Conservation (phyloP, 306 rosid species). For the Begonia loranthoides region DNA sequence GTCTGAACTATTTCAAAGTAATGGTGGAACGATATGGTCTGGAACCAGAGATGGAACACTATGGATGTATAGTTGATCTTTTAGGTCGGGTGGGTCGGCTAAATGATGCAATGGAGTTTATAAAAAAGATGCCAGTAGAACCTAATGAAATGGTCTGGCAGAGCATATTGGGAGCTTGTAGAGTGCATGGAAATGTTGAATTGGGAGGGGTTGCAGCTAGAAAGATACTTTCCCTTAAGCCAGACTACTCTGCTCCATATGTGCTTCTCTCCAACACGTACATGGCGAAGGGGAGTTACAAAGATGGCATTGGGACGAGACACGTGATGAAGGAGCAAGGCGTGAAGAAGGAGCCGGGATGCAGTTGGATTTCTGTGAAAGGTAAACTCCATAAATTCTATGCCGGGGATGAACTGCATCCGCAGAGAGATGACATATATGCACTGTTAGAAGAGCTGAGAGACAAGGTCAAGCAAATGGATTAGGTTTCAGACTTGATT, state of each 20-base stretch:
- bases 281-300: constrained; percentile 32
- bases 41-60: constrained; percentile 59
- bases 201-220: constrained; percentile 55
- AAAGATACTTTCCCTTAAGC: constrained; percentile 39
- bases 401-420: constrained; percentile 56
- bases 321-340: constrained; percentile 52
- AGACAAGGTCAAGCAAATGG: constrained; percentile 16
- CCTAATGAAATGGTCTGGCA: constrained; percentile 68
- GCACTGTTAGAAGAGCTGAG: constrained; percentile 33
- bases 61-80: constrained; percentile 60
- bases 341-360: constrained; percentile 54
- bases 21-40: constrained; percentile 40
- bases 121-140: constrained; percentile 38
- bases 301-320: constrained; percentile 37
- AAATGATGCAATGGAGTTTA: constrained; percentile 43
- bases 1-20: constrained; percentile 29
- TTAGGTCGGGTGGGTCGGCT: constrained; percentile 52
- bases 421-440: constrained; percentile 34
- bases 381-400: constrained; percentile 51
- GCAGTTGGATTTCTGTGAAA: constrained; percentile 48
- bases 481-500: constrained; percentile 14
- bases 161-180: constrained; percentile 63
- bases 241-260: constrained; percentile 44
- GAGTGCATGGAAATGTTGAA: constrained; percentile 48
- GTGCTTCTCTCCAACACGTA: constrained; percentile 60